Conservation (phyloP, 2,329 filamentous ascomycete genomes). For the Sporothrix curviconia region DNA sequence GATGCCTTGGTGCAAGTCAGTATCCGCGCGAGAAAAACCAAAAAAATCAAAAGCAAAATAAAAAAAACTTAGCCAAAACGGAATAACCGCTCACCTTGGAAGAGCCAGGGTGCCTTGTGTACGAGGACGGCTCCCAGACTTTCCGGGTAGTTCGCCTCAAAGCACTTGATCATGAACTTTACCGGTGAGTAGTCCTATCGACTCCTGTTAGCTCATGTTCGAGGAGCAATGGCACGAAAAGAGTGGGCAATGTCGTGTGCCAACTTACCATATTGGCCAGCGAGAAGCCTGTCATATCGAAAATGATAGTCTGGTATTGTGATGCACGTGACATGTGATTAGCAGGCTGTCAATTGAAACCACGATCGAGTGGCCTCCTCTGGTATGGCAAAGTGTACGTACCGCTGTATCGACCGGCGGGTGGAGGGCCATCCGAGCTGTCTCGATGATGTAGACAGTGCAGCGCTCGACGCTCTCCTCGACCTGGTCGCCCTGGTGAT, state of each 20-base stretch:
- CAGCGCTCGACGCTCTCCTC: constrained; percentile 78
- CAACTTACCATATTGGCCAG: constrained; percentile 80
- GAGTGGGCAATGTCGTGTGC: too few species aligned
- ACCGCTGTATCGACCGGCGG: constrained; percentile 86
- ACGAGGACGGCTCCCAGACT: constrained; percentile 83
- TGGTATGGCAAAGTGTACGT: constrained; percentile 35
- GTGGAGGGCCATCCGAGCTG: constrained; percentile 73
- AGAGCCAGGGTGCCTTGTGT: constrained; percentile 95
- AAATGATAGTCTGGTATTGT: constrained; percentile 70
- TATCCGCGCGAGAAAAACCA: not conserved
- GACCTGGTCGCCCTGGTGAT: constrained; percentile 74
- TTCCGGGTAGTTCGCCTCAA: constrained; percentile 97
- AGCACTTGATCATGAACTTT: constrained; percentile 99
- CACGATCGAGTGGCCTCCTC: too few species aligned
- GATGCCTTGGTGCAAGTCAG: constrained; percentile 51
- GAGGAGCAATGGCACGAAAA: not conserved
- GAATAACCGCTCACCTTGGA: constrained; percentile 58
- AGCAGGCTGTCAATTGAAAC: too few species aligned
- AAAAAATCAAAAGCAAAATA: not conserved
- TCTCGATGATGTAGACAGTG: constrained; percentile 93
- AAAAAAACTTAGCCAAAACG: too few species aligned
- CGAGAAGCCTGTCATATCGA: constrained; percentile 92
- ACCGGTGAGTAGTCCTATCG: constrained; percentile 81
- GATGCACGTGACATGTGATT: too few species aligned
- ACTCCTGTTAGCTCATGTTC: too few species aligned